These are phyloP conservation scores for Fusarium equiseti DNA, from an alignment of 2,329 filamentous ascomycete genomes.

Conservation along the genomic window DNA sequence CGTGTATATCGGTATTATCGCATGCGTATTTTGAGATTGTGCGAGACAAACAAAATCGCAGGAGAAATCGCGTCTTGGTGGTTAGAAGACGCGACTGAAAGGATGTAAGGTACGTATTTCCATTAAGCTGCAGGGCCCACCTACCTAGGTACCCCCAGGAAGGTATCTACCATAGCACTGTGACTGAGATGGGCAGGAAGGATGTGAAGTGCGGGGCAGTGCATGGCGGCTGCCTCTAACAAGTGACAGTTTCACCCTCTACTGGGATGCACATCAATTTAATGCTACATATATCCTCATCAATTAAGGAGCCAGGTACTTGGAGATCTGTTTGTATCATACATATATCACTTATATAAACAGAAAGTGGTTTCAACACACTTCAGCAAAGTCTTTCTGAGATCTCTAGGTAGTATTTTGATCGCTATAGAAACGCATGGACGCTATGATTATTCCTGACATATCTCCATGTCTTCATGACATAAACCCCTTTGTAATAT, in stretches of 20 bases:
- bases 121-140: not conserved
- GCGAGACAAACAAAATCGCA: constrained; percentile 3
- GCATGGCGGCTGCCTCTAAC: not conserved
- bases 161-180: not conserved
- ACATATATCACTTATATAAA: not conserved
- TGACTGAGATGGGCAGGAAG: not conserved
- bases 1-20: too few species aligned
- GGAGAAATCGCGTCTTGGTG: constrained; percentile 21
- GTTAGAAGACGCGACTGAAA: constrained; percentile 24
- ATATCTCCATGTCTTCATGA: constrained; percentile 27
- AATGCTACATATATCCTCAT: constrained; percentile 1
- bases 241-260: not conserved
- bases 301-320: not conserved
- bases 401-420: constrained; percentile 19
- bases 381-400: constrained; percentile 1
- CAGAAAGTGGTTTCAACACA: not conserved
- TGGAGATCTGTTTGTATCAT: not conserved
- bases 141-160: too few species aligned
- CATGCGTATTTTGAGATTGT: not conserved
- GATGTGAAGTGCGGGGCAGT: not conserved
- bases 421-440: constrained; percentile 35
- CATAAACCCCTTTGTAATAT: constrained; percentile 44
- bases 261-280: not conserved
- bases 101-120: not conserved
- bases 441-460: constrained; percentile 31